These are phyloP conservation scores for Tetratostichococcus sp. DNA, from an alignment of 139 green algal genomes.

Conservation along the genomic window DNA sequence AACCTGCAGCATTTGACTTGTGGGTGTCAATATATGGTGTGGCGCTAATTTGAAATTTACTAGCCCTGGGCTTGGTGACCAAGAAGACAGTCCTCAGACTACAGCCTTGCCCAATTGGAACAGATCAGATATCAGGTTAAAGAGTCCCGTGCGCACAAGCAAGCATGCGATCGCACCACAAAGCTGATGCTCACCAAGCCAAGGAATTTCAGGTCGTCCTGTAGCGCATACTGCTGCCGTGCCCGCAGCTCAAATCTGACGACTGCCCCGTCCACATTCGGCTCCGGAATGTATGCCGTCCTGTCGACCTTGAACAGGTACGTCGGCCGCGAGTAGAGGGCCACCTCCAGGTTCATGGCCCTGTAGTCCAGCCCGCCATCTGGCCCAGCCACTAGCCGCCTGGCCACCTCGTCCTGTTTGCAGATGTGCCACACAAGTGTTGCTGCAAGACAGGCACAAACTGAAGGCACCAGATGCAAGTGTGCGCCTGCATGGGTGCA, in stretches of 20 bases:
- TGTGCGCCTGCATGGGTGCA: not conserved
- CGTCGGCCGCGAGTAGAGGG: slow-evolving; percentile 65
- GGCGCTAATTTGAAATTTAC: too few relatives aligned
- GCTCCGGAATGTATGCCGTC: slow-evolving; percentile 65
- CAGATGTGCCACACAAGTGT: slow-evolving; percentile 16
- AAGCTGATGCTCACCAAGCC: not conserved
- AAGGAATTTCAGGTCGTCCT: not conserved
- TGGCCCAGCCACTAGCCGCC: slow-evolving; percentile 40
- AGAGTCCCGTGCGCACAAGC: too few relatives aligned
- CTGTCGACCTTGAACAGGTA: slow-evolving; percentile 71
- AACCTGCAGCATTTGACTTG: slow-evolving; percentile 17
- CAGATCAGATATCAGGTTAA: not conserved
- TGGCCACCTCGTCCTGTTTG: slow-evolving; percentile 67
- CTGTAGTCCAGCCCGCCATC: slow-evolving; percentile 66
- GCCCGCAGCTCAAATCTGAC: slow-evolving; percentile 66
- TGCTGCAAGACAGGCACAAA: slow-evolving; percentile 59
- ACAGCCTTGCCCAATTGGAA: too few relatives aligned
- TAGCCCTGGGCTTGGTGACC: too few relatives aligned
- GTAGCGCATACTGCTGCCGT: not conserved
- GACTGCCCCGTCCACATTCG: slow-evolving; percentile 79
- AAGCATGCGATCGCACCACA: too few relatives aligned
- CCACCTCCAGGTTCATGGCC: slow-evolving; percentile 72
- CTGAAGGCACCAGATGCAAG: slow-evolving; percentile 61
- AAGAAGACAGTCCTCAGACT: too few relatives aligned
- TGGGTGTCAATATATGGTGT: too few relatives aligned